Percentiles rank a stretch among this genome's conserved stretches.
These are phyloP conservation scores for Chrysosporium keratinophilum DNA, from an alignment of 2,329 filamentous ascomycete genomes.

Conservation along the genomic window DNA sequence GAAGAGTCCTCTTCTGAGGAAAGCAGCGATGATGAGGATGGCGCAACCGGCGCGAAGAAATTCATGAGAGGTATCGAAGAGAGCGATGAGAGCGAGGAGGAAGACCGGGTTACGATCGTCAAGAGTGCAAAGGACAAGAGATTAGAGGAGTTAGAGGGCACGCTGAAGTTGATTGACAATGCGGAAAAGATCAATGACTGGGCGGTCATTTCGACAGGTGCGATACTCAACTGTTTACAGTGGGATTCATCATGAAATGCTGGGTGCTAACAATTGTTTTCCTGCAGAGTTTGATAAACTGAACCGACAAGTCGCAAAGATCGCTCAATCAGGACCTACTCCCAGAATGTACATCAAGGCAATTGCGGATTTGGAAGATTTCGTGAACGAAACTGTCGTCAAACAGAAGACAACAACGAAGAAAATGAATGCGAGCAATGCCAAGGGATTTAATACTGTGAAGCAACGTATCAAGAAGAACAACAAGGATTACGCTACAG, in stretches of 20 bases:
- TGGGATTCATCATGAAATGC: slow-evolving; percentile 11
- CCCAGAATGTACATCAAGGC: slow-evolving; percentile 91
- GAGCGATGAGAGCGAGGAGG: slow-evolving; percentile 72
- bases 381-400: slow-evolving; percentile 83
- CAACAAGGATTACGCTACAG: slow-evolving; percentile 83
- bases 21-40: slow-evolving; percentile 45
- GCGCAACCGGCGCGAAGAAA: slow-evolving; percentile 60
- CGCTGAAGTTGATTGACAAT: slow-evolving; percentile 87
- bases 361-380: slow-evolving; percentile 85
- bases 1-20: slow-evolving; percentile 50
- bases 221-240: slow-evolving; percentile 25
- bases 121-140: slow-evolving; percentile 99
- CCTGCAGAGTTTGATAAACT: slow-evolving; percentile 81
- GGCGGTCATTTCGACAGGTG: slow-evolving; percentile 82
- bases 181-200: slow-evolving; percentile 96
- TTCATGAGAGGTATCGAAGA: slow-evolving; percentile 76
- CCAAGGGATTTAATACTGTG: slow-evolving; percentile 87
- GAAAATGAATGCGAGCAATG: slow-evolving; percentile 97
- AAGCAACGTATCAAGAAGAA: slow-evolving; percentile 99
- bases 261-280: slow-evolving; percentile 13
- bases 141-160: slow-evolving; percentile 82
- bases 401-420: slow-evolving; percentile 94
- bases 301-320: slow-evolving; percentile 73
- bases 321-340: slow-evolving; percentile 63
- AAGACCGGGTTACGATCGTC: slow-evolving; percentile 73